Conservation (phyloP, 495 filamentous ascomycete species). For the Penicillium paxilli region DNA sequence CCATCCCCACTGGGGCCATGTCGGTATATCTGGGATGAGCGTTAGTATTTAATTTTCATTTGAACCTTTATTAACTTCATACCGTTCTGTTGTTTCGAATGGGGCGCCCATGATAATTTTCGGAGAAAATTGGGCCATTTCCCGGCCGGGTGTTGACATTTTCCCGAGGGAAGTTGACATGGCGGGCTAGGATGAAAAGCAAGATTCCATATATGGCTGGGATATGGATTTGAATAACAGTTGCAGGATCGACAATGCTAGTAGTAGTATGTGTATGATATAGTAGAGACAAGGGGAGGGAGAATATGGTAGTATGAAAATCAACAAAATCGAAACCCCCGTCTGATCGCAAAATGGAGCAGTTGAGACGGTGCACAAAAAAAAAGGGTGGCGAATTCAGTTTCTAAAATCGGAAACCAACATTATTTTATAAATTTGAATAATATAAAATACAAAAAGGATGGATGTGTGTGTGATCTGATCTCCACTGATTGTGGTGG, state of each 20-base stretch:
- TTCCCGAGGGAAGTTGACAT: conserved; percentile 6
- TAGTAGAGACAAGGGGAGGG: no score
- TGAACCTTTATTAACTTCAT: neutral
- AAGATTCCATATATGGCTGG: neutral
- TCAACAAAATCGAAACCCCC: no score
- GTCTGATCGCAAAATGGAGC: no score
- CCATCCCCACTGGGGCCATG: conserved; percentile 95
- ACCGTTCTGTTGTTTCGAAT: conserved; percentile 99
- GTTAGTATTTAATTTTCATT: conserved; percentile 3
- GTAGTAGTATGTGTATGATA: no score
- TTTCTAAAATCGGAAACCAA: no score
- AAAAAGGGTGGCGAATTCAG: neutral
- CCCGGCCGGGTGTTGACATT: conserved; percentile 11
- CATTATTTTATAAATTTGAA: no score
- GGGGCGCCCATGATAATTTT: conserved; percentile 96
- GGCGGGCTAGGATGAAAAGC: neutral
- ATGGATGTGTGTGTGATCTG: no score
- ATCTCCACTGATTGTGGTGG: neutral
- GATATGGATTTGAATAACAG: no score
- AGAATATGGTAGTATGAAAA: no score
- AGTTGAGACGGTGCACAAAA: no score
- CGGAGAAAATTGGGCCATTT: conserved; percentile 94
- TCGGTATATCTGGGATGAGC: conserved; percentile 73
- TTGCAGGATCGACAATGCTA: no score
- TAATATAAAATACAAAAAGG: no score